A percentile compares a stretch with the other conserved stretches of the same genome.
These are phyloP conservation scores for Candida michaelii DNA, from an alignment of 805 yeast species.

Conservation along the genomic window DNA sequence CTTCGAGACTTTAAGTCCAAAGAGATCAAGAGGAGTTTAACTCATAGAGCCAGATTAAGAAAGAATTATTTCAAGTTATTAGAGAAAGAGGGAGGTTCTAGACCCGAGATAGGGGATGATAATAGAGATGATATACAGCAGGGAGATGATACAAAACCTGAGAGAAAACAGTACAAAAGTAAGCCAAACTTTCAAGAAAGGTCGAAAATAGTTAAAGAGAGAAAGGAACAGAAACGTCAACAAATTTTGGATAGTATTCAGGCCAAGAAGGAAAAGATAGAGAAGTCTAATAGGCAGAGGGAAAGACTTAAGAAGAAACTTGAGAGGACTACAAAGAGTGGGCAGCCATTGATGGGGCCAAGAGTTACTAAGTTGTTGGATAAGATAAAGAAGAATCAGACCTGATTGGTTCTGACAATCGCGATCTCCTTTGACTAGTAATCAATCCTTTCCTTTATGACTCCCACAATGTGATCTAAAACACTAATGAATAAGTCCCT, in stretches of 20 bases:
- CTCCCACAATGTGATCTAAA: too few species aligned
- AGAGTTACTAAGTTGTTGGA: conserved; percentile 76
- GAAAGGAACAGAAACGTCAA: conserved; percentile 43
- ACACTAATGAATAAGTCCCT: too few species aligned
- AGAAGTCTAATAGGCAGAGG: conserved; percentile 40
- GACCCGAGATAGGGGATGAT: conserved; percentile 16
- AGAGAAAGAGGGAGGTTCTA: conserved; percentile 38
- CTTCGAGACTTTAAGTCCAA: conserved; percentile 43
- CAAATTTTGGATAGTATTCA: conserved; percentile 41
- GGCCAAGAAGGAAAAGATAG: conserved; percentile 34
- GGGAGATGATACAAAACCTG: conserved; percentile 20
- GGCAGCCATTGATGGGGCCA: conserved; percentile 93
- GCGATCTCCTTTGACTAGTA: too few species aligned
- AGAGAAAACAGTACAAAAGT: conserved; percentile 13
- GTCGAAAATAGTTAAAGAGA: conserved; percentile 45
- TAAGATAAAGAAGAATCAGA: conserved; percentile 51
- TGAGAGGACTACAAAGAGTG: conserved; percentile 58
- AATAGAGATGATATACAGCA: conserved; percentile 9
- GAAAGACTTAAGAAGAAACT: conserved; percentile 41
- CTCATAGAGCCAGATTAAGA: conserved; percentile 78
- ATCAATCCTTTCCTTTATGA: too few species aligned
- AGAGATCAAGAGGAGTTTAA: conserved; percentile 76
- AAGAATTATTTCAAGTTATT: conserved; percentile 78
- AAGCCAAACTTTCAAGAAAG: conserved; percentile 40
- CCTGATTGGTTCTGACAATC: too few species aligned